Evolutionary conservation across 306 rosid genomes (phyloP), one percentile per base, ranked within the genome.

Genomic region (Echinosophora koreensis): DNA sequence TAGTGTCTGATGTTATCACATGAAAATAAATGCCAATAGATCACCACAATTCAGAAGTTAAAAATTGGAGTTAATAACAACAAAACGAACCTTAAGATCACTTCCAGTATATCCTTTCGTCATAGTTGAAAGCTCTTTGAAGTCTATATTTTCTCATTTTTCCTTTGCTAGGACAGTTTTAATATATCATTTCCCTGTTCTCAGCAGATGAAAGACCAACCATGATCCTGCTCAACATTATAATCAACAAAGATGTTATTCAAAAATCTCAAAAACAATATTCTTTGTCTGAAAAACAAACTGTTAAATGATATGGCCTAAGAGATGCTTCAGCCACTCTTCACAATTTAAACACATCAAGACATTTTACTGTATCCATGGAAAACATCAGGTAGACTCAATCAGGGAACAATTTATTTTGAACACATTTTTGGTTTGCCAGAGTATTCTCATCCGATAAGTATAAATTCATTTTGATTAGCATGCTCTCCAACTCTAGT

Each of bases 21-120:
- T 69, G 83, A 79, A 54, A 78, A 72, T 52, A 58, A 77, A 73
- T 60, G 62, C 86, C 50, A 74, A 50, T 39, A 86, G 69, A 60
- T 85, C 37, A 56, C 13, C 66, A 44, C 34, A 37, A 63, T 17
- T 22, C 30, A 66, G 27, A 51, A 41, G n/a, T 12, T 34, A 13
- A 11, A 61, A 18, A 64, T 47, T 52, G 62, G 69, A 70, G 28
- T 7, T 17, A 63, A 12, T 5, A 51, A 38, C 64, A 41, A 54
- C 30, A 56, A 77, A 55, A 35, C 68, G 61, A 70, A 92, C 97
- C 96, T 92, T 92, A 12, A 92, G 91, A 86, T 92, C 96, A 77
- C 96, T 92, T 65, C 97, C 97, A 54, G 86, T 90, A 42, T 81
- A 92, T 65, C 97, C 96, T 74, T 90, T 89, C 11, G 94, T 90